Evolutionary conservation across 2,329 filamentous ascomycete genomes (phyloP), one percentile per base, ranked within the genome.

Genomic region (Xylariales sp.): DNA sequence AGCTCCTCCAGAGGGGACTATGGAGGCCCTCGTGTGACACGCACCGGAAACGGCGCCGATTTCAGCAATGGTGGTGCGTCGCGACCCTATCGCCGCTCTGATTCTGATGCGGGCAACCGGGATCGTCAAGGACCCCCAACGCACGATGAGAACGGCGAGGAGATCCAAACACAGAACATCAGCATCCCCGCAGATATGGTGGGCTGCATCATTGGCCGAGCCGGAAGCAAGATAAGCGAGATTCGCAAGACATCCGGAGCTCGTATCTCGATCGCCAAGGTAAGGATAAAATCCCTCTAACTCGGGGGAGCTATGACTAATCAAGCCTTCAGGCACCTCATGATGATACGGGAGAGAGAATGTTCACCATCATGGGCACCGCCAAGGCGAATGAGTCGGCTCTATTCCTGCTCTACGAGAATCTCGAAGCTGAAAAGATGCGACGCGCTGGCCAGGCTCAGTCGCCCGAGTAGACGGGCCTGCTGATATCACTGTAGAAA

Each of bases 131-230:
- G 87, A 42, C 88, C 87, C 31, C 89, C 88, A 16, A 88, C 88
- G 32, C 87, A 94, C 58, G 90, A 93, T 48, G 91, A 97, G 68
- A 94, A 97, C 51, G 93, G 93, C 48, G 93, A 97, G 63, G 91
- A 96, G 66, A 86, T 97, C 47, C 91, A 96, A 66, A 98, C 93
- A 1, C 93, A 98, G 62, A 98, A 98, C 71, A 98, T 98, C 69
- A 96, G 89, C 74, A 98, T 98, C 58, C 93, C 93, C 19, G 90
- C 93, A 35, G 93, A 98, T 71, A 98, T 98, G 93, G 93, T 98
- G 64, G 93, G 93, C 53, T 98, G 93, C 70, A 98, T 98, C 70
- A 98, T 98, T 62, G 93, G 93, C 52, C 86, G 90, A 51, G 88
- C 78, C 41, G 93, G 93, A 51, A 90, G 80, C 73, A 98, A 98